A percentile compares a stretch with the other conserved stretches of the same genome.
Conservation (phyloP, 139 green algal genomes). For the Eudorina sp. region DNA sequence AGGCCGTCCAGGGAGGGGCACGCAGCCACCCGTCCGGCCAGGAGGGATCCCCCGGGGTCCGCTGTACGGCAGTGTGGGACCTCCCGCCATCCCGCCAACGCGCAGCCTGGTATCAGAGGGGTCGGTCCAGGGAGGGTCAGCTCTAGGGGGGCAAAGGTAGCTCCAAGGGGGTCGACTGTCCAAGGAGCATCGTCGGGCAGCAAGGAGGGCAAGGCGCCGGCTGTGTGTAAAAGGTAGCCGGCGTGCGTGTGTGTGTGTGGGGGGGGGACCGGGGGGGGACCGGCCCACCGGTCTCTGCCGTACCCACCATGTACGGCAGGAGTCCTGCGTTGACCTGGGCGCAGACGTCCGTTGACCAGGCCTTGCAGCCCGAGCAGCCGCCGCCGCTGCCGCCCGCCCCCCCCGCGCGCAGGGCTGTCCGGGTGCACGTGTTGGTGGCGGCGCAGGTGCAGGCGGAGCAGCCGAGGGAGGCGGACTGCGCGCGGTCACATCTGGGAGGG, state of each 20-base stretch:
- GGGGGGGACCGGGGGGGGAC: neutral
- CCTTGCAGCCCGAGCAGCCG: conserved; percentile 4
- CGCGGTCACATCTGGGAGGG: neutral
- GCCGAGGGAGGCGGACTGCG: neutral
- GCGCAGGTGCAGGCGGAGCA: conserved; percentile 27
- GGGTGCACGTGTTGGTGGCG: conserved; percentile 17
- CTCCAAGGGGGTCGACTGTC: too few species aligned
- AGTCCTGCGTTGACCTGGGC: neutral
- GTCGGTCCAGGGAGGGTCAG: neutral
- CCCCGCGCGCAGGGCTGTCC: neutral
- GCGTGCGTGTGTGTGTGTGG: too few species aligned
- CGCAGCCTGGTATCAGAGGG: too few species aligned
- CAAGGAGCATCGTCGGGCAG: too few species aligned
- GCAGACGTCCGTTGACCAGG: conserved; percentile 28
- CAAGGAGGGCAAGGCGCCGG: too few species aligned
- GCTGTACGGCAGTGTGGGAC: too few species aligned
- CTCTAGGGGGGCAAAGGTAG: neutral
- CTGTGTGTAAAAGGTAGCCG: too few species aligned
- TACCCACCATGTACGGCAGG: conserved; percentile 26
- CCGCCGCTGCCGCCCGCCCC: too few species aligned
- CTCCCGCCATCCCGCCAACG: too few species aligned
- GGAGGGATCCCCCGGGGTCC: too few species aligned
- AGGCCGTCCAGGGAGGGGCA: too few species aligned
- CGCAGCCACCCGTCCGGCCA: too few species aligned
- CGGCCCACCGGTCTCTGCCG: neutral